Base-by-base conservation (phyloP, 306 rosid genomes). In the Prunus mira region DNA sequence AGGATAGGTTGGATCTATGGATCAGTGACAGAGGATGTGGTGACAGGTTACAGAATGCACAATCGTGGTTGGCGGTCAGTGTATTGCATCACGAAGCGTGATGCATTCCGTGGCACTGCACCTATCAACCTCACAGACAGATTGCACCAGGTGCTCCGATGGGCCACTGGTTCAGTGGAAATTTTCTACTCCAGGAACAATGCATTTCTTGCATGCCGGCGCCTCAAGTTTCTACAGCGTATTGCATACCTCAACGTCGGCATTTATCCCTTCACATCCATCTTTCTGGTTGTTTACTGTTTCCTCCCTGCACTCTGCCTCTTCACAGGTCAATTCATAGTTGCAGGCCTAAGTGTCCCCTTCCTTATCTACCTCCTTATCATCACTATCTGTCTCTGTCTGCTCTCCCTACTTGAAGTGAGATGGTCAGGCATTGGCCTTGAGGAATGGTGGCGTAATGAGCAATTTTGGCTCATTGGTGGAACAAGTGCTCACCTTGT, bases 131-230 rank as follows among this genome's bases (percentile, higher is more conserved):
- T 93, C 56, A 93, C 97, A 0, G 97, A 93, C 61, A 88, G 96
- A 0, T 87, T 93, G 7, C 96, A 93, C 83, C 97, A 93, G 57
- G 97, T 89, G 60, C 87, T 93, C 9, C 80, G 93, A 65, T 93
- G 97, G 97, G 97, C 97, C 12, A 93, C 93, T 1, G 97, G 97
- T 25, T 90, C 97, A 0, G 94, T 93, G 3, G 97, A 93, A 75
- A 93, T 90, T 67, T 93, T 90, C 87, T 93, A 84, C 92, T 93
- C 97, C 0, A 79, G 71, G 76, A 93, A 93, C 89, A 93, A 93
- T 24, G 91, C 97, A 1, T 11, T 90, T n/a, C 88, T 90, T 3
- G 94, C 87, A 10, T 89, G 80, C 73, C 79, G 79, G n/a, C 96
- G 97, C 62, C 93, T 93, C 65, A 93, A 93, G 82, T 93, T 93